Conservation (phyloP, 2,329 filamentous ascomycete species). For the Plenodomus biglobosus region DNA sequence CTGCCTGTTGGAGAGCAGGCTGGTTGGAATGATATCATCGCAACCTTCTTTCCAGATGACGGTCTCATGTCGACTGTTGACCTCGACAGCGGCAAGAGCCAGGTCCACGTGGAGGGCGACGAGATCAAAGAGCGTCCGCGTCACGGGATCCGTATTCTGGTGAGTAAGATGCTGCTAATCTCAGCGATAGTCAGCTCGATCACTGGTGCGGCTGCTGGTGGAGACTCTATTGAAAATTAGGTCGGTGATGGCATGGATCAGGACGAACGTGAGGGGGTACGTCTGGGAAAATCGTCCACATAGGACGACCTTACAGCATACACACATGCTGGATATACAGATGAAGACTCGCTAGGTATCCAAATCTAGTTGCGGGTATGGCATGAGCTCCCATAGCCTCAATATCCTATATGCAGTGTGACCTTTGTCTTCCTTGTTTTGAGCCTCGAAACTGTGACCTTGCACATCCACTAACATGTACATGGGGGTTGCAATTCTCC, state of each 20-base stretch:
- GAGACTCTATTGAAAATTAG: not conserved
- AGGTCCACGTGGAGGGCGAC: not conserved
- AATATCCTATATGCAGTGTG: not conserved
- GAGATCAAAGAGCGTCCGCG: conserved; percentile 11
- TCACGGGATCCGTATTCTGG: conserved; percentile 26
- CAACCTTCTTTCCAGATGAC: conserved; percentile 33
- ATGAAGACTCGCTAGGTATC: no score
- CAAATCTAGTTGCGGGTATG: no score
- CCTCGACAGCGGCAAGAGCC: no score
- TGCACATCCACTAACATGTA: not conserved
- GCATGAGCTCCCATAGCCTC: not conserved
- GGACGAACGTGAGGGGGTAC: no score
- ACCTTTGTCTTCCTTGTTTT: not conserved
- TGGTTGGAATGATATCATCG: conserved; percentile 24
- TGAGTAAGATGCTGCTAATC: conserved; percentile 29
- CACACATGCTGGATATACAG: no score
- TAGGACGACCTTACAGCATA: no score
- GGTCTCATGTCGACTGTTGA: conserved; percentile 17
- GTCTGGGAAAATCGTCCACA: no score
- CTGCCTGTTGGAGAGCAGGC: conserved; percentile 25
- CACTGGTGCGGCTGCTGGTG: not conserved
- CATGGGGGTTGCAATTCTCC: not conserved
- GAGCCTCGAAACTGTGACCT: not conserved
- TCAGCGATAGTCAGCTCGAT: conserved; percentile 28
- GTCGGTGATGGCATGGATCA: not conserved